Conservation (phyloP, 345 rosid species). For the Dipteronia dyeriana region DNA sequence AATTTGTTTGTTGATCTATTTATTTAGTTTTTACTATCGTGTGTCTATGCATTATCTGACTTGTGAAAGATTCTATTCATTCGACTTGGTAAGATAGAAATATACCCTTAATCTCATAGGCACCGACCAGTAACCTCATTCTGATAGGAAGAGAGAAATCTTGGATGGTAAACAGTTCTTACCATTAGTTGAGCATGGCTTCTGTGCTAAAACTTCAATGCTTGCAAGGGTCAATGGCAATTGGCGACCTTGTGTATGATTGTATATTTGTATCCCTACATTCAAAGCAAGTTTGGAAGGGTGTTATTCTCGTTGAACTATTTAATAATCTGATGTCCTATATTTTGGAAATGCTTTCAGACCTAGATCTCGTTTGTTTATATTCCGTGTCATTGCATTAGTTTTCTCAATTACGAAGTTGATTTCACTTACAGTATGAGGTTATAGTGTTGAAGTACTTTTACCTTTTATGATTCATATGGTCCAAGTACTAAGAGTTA, state of each 20-base stretch:
- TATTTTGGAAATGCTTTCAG: neutral
- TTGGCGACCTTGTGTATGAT: neutral
- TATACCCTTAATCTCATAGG: neutral
- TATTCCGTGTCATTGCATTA: neutral
- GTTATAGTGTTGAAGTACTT: neutral
- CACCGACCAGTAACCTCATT: neutral
- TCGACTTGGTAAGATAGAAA: neutral
- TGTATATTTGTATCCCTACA: neutral
- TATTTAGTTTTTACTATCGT: neutral
- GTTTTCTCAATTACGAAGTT: neutral
- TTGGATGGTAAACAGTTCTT: neutral
- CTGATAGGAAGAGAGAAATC: neutral
- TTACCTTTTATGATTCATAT: neutral
- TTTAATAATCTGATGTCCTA: neutral
- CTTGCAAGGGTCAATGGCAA: neutral
- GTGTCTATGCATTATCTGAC: neutral
- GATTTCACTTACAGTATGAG: neutral
- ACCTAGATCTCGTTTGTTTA: neutral
- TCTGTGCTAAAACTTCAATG: neutral
- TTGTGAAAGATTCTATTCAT: neutral
- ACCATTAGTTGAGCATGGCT: neutral
- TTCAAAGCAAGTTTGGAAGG: neutral
- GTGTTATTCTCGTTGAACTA: no score
- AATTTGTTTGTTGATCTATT: neutral
- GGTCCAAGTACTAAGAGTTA: slow-evolving; percentile 3